Percentiles rank a stretch among this genome's conserved stretches.
Conservation (phyloP, 208 protist species). For the Trypanosoma lewisi region DNA sequence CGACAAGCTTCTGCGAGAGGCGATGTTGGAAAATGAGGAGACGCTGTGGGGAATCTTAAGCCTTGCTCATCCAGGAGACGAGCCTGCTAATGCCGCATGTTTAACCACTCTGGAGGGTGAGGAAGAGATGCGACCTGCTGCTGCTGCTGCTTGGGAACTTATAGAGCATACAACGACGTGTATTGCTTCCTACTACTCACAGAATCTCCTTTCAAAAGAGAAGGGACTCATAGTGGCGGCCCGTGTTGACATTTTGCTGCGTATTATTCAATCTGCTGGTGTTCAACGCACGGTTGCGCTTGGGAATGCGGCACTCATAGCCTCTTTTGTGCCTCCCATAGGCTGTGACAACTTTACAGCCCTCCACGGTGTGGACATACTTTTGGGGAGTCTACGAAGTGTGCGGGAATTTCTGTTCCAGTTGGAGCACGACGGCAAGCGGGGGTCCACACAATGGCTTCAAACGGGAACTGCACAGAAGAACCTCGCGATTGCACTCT, state of each 20-base stretch:
- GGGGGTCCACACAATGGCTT: constrained; percentile 18
- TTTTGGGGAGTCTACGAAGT: constrained; percentile 26
- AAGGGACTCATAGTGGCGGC: not conserved
- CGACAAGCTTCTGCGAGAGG: constrained; percentile 17
- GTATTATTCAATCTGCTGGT: constrained; percentile 11
- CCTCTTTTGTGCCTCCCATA: constrained; percentile 16
- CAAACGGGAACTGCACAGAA: constrained; percentile 27
- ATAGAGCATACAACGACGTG: constrained; percentile 23
- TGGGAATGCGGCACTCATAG: constrained; percentile 36
- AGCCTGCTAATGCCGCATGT: not conserved
- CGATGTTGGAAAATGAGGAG: constrained; percentile 20
- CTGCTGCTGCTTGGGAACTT: constrained; percentile 18
- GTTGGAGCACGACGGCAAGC: constrained; percentile 22
- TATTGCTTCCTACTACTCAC: constrained; percentile 20
- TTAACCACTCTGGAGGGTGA: not conserved
- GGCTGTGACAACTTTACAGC: not conserved
- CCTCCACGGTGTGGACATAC: constrained; percentile 25
- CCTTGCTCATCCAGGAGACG: not conserved
- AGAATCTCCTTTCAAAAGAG: constrained; percentile 14
- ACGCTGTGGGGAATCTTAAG: constrained; percentile 16
- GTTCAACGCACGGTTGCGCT: constrained; percentile 20
- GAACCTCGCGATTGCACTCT: constrained; percentile 42
- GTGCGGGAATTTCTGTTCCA: constrained; percentile 21
- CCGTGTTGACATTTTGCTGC: constrained; percentile 18
- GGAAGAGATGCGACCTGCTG: not conserved